Conservation (phyloP, 345 rosid genomes). For the rapeseed (Brassica napus) region Da-Ae NC_063435.1:5820501-5821000, state of each 20-base stretch:
- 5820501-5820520: too few relatives aligned
- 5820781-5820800: constrained; percentile 88
- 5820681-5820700: too few relatives aligned
- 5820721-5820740: constrained; percentile 32
- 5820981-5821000: constrained; percentile 79
- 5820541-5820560: too few relatives aligned
- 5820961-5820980: constrained; percentile 92
- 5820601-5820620: too few relatives aligned
- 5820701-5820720: constrained; percentile 55
- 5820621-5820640: too few relatives aligned
- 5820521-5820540: too few relatives aligned
- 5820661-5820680: too few relatives aligned
- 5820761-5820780: constrained; percentile 73
- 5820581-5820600: too few relatives aligned
- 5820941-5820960: constrained; percentile 91
- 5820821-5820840: constrained; percentile 36
- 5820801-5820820: constrained; percentile 34
- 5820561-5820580: too few relatives aligned
- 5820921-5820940: constrained; percentile 82
- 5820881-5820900: not conserved
- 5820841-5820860: constrained; percentile 25
- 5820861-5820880: constrained; percentile 24
- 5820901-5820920: not conserved
- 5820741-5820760: constrained; percentile 29
- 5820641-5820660: too few relatives aligned